These are phyloP conservation scores for Geranium brycei DNA, from an alignment of 345 rosid genomes.

Conservation along the genomic window DNA sequence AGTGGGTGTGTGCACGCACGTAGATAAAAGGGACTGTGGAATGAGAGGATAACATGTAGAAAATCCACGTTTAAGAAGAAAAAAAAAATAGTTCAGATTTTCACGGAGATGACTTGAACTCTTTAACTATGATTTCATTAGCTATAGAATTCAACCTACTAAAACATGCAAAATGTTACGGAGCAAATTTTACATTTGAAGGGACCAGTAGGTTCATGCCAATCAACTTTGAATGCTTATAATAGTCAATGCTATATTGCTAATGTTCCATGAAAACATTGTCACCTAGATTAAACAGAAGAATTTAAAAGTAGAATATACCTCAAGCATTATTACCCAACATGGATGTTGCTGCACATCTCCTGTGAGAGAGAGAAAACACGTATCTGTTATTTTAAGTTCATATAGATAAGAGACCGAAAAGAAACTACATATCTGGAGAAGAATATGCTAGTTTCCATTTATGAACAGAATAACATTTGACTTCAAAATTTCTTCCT, in stretches of 20 bases:
- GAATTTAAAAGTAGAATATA: constrained; percentile 16
- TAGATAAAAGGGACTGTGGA: too few species aligned
- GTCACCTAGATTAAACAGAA: neutral
- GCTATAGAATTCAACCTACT: constrained; percentile 2
- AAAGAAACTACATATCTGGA: neutral
- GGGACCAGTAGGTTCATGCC: too few species aligned
- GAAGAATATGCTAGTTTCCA: neutral
- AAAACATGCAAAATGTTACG: neutral
- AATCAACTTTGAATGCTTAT: neutral
- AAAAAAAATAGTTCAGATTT: neutral
- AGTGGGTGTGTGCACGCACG: neutral
- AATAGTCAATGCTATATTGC: constrained; percentile 6
- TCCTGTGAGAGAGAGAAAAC: constrained; percentile 30
- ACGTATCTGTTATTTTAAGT: neutral
- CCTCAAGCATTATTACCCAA: constrained; percentile 98
- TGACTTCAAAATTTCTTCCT: neutral
- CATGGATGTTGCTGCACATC: constrained; percentile 67
- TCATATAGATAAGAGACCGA: neutral
- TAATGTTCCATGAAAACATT: constrained; percentile 4
- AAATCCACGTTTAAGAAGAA: neutral
- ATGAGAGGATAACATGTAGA: neutral
- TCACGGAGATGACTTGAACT: constrained; percentile 5
- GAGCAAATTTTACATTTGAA: too few species aligned
- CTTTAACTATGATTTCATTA: constrained; percentile 2
- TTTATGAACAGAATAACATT: neutral